phyloP scores from a whole-genome alignment of 78 protist genomes.

The Guillardia theta region DNA sequence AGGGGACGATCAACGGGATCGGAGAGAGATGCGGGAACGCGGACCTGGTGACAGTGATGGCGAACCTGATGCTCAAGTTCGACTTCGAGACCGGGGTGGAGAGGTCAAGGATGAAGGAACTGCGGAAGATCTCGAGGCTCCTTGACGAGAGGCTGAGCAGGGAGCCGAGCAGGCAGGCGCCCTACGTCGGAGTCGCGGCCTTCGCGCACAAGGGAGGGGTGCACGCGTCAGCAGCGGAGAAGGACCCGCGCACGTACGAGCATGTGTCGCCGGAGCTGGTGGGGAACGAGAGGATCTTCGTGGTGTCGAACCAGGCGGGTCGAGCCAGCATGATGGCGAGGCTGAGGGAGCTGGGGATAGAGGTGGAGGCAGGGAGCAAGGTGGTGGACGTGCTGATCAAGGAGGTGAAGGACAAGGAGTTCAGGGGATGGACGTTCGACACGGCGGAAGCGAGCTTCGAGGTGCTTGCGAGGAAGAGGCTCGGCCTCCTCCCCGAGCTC shows the following conservation, averaged over 20 bases:
- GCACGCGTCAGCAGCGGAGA: neutral
- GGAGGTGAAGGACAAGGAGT: neutral
- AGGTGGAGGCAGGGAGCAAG: neutral
- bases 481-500: too few relatives aligned
- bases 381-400: neutral
- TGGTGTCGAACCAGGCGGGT: neutral
- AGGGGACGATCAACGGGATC: neutral
- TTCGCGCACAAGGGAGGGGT: neutral
- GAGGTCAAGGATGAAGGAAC: neutral
- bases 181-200: neutral
- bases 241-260: neutral
- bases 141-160: neutral
- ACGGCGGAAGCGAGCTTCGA: neutral
- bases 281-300: neutral
- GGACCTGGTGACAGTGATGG: neutral
- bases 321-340: neutral
- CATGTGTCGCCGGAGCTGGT: neutral
- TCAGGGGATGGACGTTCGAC: neutral
- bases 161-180: neutral
- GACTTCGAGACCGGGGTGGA: neutral
- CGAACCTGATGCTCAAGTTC: neutral
- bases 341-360: neutral
- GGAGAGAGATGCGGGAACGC: neutral
- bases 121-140: neutral
- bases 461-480: neutral